Evolutionary conservation across 306 rosid genomes (phyloP).

Genomic region (Crotalaria pallida): DNA sequence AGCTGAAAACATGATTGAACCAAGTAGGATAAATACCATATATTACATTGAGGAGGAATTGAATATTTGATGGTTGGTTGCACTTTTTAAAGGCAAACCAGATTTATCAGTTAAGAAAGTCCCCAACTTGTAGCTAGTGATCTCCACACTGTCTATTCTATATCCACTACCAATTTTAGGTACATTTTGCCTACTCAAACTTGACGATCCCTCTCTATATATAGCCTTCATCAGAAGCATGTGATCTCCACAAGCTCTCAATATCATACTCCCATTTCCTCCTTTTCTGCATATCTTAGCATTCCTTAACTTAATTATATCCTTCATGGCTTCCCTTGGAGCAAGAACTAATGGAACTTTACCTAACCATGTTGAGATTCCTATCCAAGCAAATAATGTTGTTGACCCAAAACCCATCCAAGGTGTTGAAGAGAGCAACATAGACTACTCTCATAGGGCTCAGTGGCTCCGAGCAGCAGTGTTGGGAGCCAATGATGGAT

Average conservation of each 20-base stretch:
- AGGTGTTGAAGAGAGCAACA: conserved; percentile 1
- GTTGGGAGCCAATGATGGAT: conserved; percentile 70
- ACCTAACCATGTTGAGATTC: conserved; percentile 34
- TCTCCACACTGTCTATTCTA: conserved; percentile 12
- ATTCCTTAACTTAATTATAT: not conserved
- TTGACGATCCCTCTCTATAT: conserved; percentile 24
- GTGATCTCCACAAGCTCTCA: conserved; percentile 47
- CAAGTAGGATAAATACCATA: not conserved
- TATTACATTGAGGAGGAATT: not conserved
- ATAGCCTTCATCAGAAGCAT: conserved; percentile 25
- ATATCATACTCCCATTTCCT: conserved; percentile 17
- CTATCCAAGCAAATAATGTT: conserved; percentile 14
- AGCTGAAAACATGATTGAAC: not conserved
- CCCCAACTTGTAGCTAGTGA: conserved; percentile 29
- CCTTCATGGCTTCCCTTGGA: conserved; percentile 45
- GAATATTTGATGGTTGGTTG: not conserved
- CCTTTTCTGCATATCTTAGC: not conserved
- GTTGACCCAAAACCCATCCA: conserved; percentile 23
- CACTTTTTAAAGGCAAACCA: not conserved
- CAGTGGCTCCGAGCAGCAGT: conserved; percentile 73
- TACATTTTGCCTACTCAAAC: not conserved
- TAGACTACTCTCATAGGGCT: conserved; percentile 49
- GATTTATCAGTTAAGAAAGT: not conserved
- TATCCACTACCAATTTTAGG: not conserved
- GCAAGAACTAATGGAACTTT: conserved; percentile 19